Base-by-base conservation (phyloP, 257 asterid genomes). In the Petunia axillaris region DNA sequence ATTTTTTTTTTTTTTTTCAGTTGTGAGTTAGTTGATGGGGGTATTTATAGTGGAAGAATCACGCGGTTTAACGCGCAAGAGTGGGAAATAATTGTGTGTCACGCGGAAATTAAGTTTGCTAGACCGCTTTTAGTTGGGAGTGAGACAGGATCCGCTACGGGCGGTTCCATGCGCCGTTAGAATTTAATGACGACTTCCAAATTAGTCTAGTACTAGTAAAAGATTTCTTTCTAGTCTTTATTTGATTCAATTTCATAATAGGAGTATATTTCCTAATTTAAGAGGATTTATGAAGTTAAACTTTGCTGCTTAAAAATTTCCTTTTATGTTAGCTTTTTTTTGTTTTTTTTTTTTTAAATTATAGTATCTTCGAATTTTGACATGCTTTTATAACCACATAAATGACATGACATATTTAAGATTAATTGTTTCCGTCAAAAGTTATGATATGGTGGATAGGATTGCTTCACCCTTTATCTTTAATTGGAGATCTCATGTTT, bases 21-120 rank as follows among this genome's bases (percentile, higher is more conserved):
- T 43, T 39, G 37, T 10, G 64, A 13, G 57, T 58, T 63, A 60
- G 80, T 79, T 11, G 80, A 39, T 5, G 65, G 15, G 58, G 15
- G 58, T 54, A 78, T 85, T 84, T 88, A 85, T 89, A 85, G 25
- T 78, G 76, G 39, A 38, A 13, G 81, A 64, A 55, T 64, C 78
- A 87, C 94, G 92, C 92, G 92, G 81, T 88, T 85, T 78, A 4
- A 63, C 36, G 81, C 81, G 73, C 41, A 48, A 76, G 40, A 76
- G 60, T 36, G 52, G 48, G 75, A 35, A 11, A 63, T 44, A 37
- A 63, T 78, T 66, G 39, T 64, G 48, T 78, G 75, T 63, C 74
- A 78, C 81, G 81, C 81, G 81, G 59, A 52, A 59, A 41, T 37
- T 78, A 78, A 62, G 57, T 62, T 25, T 25, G 25, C 35, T 3